Conservation (phyloP, 768 basidiomycete genomes). For the Naematelia aurantialba region DNA sequence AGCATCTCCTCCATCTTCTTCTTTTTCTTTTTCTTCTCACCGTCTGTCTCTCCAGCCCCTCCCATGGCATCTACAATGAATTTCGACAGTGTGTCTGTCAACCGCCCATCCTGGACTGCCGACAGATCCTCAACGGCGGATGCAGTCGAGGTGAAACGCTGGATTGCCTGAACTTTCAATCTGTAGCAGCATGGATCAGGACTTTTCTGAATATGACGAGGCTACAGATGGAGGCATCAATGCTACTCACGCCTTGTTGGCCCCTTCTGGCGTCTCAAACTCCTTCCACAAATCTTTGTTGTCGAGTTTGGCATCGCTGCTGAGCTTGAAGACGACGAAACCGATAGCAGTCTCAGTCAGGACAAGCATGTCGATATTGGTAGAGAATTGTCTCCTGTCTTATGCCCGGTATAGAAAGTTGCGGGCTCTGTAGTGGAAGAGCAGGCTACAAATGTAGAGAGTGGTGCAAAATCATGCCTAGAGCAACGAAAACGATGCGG, state of each 20-base stretch:
- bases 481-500: neutral
- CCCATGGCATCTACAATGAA: conserved; percentile 59
- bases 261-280: conserved; percentile 86
- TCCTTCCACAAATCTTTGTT: conserved; percentile 83
- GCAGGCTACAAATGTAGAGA: too few species aligned
- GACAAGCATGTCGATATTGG: conserved; percentile 69
- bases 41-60: conserved; percentile 53
- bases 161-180: conserved; percentile 87
- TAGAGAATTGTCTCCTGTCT: neutral
- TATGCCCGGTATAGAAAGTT: too few species aligned
- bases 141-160: conserved; percentile 94
- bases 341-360: conserved; percentile 72
- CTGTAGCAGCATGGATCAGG: conserved; percentile 52
- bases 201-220: neutral
- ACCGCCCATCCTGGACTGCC: conserved; percentile 83
- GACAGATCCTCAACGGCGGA: conserved; percentile 95
- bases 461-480: too few species aligned
- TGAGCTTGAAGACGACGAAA: conserved; percentile 96
- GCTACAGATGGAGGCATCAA: neutral
- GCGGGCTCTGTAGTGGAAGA: too few species aligned
- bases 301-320: conserved; percentile 79
- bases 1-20: conserved; percentile 67
- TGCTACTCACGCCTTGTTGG: conserved; percentile 76
- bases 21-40: conserved; percentile 69
- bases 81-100: conserved; percentile 87